phyloP scores from a whole-genome alignment of 1,139 yeast species.

The Suhomyces choctaworum region DNA sequence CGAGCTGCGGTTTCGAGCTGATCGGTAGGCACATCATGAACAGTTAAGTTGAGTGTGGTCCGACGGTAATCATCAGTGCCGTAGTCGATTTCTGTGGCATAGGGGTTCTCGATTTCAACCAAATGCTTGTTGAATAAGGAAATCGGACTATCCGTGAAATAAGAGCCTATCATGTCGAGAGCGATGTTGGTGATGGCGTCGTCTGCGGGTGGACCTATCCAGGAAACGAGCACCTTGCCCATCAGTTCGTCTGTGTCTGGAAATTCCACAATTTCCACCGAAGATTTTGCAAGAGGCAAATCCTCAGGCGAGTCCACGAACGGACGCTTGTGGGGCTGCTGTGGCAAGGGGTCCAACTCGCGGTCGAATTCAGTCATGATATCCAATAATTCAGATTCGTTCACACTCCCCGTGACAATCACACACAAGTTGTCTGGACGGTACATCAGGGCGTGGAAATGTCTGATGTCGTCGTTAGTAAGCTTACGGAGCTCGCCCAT shows the following conservation, averaged over 20 bases:
- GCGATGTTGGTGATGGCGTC: slow-evolving; percentile 63
- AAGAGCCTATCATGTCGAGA: slow-evolving; percentile 67
- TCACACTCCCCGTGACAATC: slow-evolving; percentile 81
- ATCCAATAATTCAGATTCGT: slow-evolving; percentile 65
- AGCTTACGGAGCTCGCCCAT: slow-evolving; percentile 73
- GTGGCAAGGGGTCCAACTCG: slow-evolving; percentile 45
- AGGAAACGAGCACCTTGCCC: slow-evolving; percentile 73
- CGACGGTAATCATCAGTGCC: slow-evolving; percentile 70
- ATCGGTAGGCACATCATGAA: slow-evolving; percentile 78
- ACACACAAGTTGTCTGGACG: slow-evolving; percentile 84
- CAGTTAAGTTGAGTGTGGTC: slow-evolving; percentile 56
- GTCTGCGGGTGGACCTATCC: slow-evolving; percentile 77
- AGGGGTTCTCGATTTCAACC: slow-evolving; percentile 81
- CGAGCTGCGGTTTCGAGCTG: slow-evolving; percentile 53
- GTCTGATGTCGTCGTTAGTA: slow-evolving; percentile 69
- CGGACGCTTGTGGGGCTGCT: slow-evolving; percentile 56
- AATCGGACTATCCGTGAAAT: slow-evolving; percentile 74
- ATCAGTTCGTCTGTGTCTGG: slow-evolving; percentile 88
- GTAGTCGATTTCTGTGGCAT: slow-evolving; percentile 70
- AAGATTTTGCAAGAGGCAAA: slow-evolving; percentile 41
- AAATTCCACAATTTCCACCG: slow-evolving; percentile 61
- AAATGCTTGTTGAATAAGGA: slow-evolving; percentile 65
- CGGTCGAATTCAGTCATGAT: slow-evolving; percentile 66
- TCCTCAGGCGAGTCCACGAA: slow-evolving; percentile 73
- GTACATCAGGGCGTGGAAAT: slow-evolving; percentile 71